Base-by-base conservation (phyloP, 2,329 filamentous ascomycete species). In the Lizonia empirigonia region DNA sequence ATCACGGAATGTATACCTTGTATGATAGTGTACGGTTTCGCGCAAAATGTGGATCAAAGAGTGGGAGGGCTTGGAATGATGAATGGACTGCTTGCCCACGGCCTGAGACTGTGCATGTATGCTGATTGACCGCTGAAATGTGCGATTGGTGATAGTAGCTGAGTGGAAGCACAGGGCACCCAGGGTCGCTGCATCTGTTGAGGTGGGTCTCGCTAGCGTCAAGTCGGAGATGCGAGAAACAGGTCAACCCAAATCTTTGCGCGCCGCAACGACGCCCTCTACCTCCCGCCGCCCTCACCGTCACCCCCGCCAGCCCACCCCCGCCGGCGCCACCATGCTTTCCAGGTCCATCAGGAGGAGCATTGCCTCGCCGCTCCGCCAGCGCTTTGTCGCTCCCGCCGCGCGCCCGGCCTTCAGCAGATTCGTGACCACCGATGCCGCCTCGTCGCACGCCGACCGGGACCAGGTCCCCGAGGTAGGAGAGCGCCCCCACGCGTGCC, bases 341-440 rank as follows among this genome's bases (percentile, higher is more conserved):
- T 74, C 72, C 44, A 67, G 72, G 66, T 68, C 72, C 58, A 67
- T 74, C 50, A 67, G 73, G 69, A 64, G 67, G 60, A 71, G 64
- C 63, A 67, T 73, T 67, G 70, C 66, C 50, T 69, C 70, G 58
- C 73, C 73, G 49, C 61, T 74, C 54, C 61, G 72, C 56, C 72
- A 72, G 66, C 72, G 67, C 67, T 67, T 62, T 58, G 63, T 70
- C 57, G 63, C 63, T 47, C 67, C 69, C 47, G 58, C 62, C 38
- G 65, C 68, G 44, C 58, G 64, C 49, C 66, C 70, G 52, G 68
- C 69, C 50, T 62, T 66, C 42, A 69, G 69, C 65, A 85, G 93
- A 74, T 85, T 85, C 66, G 94, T 99, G 71, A 99, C 94, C 65
- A 97, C 94, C 64, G 88, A 97, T 78, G 94, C 94, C 62, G 94